Percentiles rank a stretch among this genome's conserved stretches.
Evolutionary conservation across 768 basidiomycete genomes (phyloP).

Genomic region (Lactarius trivialis): DNA sequence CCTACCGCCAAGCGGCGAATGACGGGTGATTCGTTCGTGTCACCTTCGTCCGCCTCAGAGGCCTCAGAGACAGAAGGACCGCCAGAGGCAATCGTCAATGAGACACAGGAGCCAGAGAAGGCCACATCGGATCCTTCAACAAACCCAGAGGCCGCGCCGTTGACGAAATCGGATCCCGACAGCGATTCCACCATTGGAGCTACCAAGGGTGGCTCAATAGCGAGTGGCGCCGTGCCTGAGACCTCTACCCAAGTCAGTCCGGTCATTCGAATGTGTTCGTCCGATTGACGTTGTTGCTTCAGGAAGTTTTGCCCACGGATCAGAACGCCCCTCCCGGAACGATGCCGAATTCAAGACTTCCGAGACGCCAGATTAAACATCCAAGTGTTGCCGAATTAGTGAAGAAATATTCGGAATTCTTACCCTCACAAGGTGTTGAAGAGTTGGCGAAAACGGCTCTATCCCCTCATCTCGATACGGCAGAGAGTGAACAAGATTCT

Average conservation of each 20-base stretch:
- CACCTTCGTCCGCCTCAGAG: constrained; percentile 62
- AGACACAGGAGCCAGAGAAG: background rate
- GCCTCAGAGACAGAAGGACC: constrained; percentile 56
- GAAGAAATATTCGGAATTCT: constrained; percentile 70
- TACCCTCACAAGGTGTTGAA: constrained; percentile 66
- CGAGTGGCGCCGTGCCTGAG: background rate
- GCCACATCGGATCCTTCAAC: background rate
- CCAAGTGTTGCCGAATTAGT: constrained; percentile 82
- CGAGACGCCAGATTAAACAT: constrained; percentile 48
- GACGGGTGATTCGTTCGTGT: constrained; percentile 48
- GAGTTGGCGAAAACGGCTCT: constrained; percentile 68
- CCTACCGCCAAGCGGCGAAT: constrained; percentile 39
- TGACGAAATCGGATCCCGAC: constrained; percentile 54
- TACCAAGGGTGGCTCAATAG: constrained; percentile 19
- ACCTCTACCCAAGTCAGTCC: constrained; percentile 22
- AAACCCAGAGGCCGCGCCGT: constrained; percentile 6
- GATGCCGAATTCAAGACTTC: constrained; percentile 49
- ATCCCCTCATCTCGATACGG: constrained; percentile 49
- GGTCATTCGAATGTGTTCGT: too few relatives aligned
- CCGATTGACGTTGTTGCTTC: background rate
- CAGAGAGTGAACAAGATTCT: constrained; percentile 75
- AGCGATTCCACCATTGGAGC: constrained; percentile 85
- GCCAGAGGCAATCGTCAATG: constrained; percentile 26
- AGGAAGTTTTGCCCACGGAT: constrained; percentile 5
- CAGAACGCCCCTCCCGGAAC: constrained; percentile 24